These are phyloP conservation scores for Colletotrichum liriopes DNA, from an alignment of 2,329 filamentous ascomycete genomes.

Conservation along the genomic window DNA sequence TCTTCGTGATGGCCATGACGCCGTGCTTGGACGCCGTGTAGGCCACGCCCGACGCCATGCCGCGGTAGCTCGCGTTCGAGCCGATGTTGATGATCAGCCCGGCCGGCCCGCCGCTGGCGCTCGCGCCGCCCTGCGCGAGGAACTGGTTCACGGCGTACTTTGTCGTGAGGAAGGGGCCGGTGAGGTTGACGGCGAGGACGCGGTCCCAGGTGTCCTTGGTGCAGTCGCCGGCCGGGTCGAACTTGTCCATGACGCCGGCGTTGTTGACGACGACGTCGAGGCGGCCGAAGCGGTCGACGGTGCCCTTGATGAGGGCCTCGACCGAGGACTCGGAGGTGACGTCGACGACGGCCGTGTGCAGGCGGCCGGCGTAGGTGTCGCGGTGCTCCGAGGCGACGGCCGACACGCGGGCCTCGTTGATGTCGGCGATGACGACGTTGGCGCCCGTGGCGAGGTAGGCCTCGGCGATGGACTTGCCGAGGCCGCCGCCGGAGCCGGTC, in stretches of 20 bases:
- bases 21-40: conserved; percentile 71
- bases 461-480: conserved; percentile 52
- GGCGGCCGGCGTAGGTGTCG: conserved; percentile 37
- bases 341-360: conserved; percentile 36
- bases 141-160: conserved; percentile 67
- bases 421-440: conserved; percentile 54
- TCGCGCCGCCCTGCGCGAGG: conserved; percentile 53
- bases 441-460: conserved; percentile 51
- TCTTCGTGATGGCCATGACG: conserved; percentile 69
- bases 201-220: conserved; percentile 66
- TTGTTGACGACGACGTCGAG: conserved; percentile 72
- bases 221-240: conserved; percentile 66
- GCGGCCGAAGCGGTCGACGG: conserved; percentile 43
- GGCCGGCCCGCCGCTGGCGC: conserved; percentile 31
- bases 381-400: conserved; percentile 31
- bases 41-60: conserved; percentile 56
- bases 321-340: conserved; percentile 38
- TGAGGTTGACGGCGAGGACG: conserved; percentile 71
- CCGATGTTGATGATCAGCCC: conserved; percentile 48
- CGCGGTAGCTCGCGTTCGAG: conserved; percentile 40
- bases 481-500: conserved; percentile 52
- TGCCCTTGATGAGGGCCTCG: conserved; percentile 26
- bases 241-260: conserved; percentile 71
- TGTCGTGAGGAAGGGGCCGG: conserved; percentile 67
- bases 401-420: conserved; percentile 44